phyloP scores from a whole-genome alignment of 192 early-diverging fungal genomes.

The Kappamyces sp. region DNA sequence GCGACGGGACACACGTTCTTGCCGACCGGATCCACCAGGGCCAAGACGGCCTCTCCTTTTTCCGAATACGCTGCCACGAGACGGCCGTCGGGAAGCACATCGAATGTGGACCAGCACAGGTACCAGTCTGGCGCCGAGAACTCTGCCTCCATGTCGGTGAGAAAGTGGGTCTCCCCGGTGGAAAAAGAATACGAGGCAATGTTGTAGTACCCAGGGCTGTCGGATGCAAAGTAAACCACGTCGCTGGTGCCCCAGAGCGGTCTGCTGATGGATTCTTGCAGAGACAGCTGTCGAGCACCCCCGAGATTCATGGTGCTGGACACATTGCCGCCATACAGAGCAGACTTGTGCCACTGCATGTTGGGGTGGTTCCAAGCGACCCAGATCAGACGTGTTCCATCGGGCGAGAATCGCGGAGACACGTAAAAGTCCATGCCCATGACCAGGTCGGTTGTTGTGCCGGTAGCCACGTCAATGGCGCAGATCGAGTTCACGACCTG shows the following conservation, averaged over 20 bases:
- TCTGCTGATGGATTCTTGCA: slow-evolving; percentile 35
- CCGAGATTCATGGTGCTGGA: slow-evolving; percentile 28
- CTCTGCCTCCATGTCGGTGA: slow-evolving; percentile 49
- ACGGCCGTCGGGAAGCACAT: slow-evolving; percentile 27
- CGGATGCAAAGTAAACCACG: slow-evolving; percentile 58
- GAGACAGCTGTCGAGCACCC: slow-evolving; percentile 38
- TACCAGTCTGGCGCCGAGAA: slow-evolving; percentile 58
- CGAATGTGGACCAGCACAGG: slow-evolving; percentile 16
- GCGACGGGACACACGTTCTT: not conserved
- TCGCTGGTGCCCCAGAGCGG: slow-evolving; percentile 43
- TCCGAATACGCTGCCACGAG: slow-evolving; percentile 21
- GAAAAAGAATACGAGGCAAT: slow-evolving; percentile 44
- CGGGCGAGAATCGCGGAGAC: slow-evolving; percentile 48
- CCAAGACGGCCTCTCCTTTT: slow-evolving; percentile 15
- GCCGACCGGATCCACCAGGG: slow-evolving; percentile 16
- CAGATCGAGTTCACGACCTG: slow-evolving; percentile 55
- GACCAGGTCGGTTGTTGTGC: slow-evolving; percentile 39
- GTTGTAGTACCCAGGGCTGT: slow-evolving; percentile 71
- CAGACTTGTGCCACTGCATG: slow-evolving; percentile 76
- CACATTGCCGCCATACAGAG: slow-evolving; percentile 43
- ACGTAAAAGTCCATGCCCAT: slow-evolving; percentile 63
- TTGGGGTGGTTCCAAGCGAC: slow-evolving; percentile 67
- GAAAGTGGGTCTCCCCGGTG: slow-evolving; percentile 18
- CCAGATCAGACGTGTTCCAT: slow-evolving; percentile 49
- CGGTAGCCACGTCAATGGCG: slow-evolving; percentile 35